Base-by-base conservation (phyloP, 192 early-diverging fungal genomes). In the Coemansia sp. region DNA sequence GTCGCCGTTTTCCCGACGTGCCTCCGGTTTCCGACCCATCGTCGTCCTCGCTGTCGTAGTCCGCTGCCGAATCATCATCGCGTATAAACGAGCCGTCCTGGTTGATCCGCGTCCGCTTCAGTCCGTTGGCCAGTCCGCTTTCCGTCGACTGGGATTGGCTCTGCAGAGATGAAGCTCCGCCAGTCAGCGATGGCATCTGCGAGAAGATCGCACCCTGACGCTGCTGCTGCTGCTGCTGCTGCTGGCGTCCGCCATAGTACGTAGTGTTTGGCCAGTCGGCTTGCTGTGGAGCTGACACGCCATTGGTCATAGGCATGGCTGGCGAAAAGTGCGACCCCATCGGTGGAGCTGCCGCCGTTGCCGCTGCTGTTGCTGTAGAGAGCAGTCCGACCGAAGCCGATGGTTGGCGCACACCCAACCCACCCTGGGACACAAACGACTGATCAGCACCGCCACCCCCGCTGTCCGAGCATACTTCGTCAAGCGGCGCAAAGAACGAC, bases 401-500 rank as follows among this genome's bases (percentile, higher is more conserved):
- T 4, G 38, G 4, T 13, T 41, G 38, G 6, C 38, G 38, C 10
- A 17, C 7, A 3, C 38, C 38, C 38, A 41, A 41, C 23, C 7
- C 44, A 20, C 22, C 22, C 22, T 41, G 38, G 3, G 38, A 41
- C 1, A 25, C 44, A 23, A 47, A 47, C 2, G 44, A 47, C 44
- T 47, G 44, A 8, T 47, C 20, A 8, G 19, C 44, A 4, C 19
- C 44, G 19, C 22, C 44, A 6, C 20, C 44, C 1, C 41, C 41
- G 15, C 20, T 50, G 25, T 79, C 75, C 14, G 70, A 68, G 57
- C 75, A 79, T 20, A 79, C 75, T 30, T 79, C 75, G 30, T 79
- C 75, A n/a, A 79, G 37, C 31, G 75, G 75, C 2, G 75, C 75
- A 52, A 79, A 79, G n/a, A 79, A 79, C 30, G 75, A 79, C 48